Conservation (phyloP, 2,329 filamentous ascomycete species). For the Pseudogymnoascus destructans region DNA sequence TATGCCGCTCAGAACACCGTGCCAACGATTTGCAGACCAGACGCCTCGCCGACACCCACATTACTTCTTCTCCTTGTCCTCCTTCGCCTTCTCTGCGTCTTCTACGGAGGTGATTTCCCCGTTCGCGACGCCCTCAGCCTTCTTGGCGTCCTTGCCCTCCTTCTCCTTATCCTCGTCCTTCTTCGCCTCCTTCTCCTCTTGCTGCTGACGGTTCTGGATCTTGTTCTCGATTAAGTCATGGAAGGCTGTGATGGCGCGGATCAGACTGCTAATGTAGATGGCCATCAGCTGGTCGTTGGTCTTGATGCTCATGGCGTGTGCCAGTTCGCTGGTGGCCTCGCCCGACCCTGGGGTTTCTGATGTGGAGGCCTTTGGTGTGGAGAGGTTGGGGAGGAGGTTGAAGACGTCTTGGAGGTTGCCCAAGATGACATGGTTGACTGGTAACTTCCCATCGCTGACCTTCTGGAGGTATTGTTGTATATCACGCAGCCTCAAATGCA, state of each 20-base stretch:
- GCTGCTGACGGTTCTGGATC: conserved; percentile 95
- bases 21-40: conserved; percentile 15
- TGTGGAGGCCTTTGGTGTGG: conserved; percentile 59
- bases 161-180: conserved; percentile 46
- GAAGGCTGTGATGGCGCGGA: conserved; percentile 95
- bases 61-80: conserved; percentile 38
- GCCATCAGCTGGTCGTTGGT: conserved; percentile 98
- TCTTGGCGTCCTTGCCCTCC: conserved; percentile 59
- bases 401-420: conserved; percentile 99
- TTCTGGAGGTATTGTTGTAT: conserved; percentile 94
- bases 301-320: conserved; percentile 97
- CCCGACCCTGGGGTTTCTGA: conserved; percentile 35
- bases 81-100: conserved; percentile 38
- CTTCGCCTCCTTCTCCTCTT: conserved; percentile 85
- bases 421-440: conserved; percentile 92
- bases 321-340: conserved; percentile 62
- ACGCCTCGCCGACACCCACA: conserved; percentile 23
- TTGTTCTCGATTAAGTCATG: conserved; percentile 99
- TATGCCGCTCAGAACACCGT: conserved; percentile 20
- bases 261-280: conserved; percentile 93
- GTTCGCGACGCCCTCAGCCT: conserved; percentile 36
- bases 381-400: conserved; percentile 92
- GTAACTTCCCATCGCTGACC: conserved; percentile 81
- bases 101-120: conserved; percentile 38
- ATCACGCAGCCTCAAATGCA: conserved; percentile 87